Base-by-base conservation (phyloP, 2,329 filamentous ascomycete genomes). In the Colletotrichum spaethianum region DNA sequence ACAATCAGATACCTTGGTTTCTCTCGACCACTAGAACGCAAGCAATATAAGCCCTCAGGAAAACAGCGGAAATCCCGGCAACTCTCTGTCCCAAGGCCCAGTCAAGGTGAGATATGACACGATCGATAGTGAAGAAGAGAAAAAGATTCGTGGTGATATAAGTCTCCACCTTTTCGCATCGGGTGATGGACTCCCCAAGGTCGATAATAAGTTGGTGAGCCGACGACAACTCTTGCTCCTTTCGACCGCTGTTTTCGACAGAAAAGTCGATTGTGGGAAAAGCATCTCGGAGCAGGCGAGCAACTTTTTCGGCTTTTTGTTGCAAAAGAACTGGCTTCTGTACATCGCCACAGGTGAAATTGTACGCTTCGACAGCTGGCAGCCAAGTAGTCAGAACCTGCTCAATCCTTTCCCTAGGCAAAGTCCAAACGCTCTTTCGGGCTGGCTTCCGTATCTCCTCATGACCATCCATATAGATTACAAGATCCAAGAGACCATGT, bases 111-210 rank as follows among this genome's bases (percentile, higher is more conserved):
- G 44, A 14, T 6, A 46, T 46, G 14, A 23, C 33, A 18, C 38
- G 14, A 38, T 36, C 28, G 7, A 60, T 14, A 8, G 26, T 23
- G n/a, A 60, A n/a, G 56, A 60, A 60, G 6, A 60, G 56, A 60
- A 60, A 33, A 23, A 60, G 56, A 60, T 60, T 60, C 16, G 56
- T 40, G 6, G 56, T 60, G 18, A 40, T 23, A 12, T 40, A 60
- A 18, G 56, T 60, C 33, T 60, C 56, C 16, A 40, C 56, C 56
- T 40, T 60, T 40, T 60, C 26, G 33, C 56, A 60, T 7, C 56
- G 56, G 18, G 56, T 36, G 26, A 60, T 40, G 33, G 33, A 60
- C n/a, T 60, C 28, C 9, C 56, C 56, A 11, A 60, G 56, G 33
- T 55, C 50, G 46, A 44, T 28, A 66, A 42, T 40, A 28, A 36